phyloP scores from a whole-genome alignment of 1,139 yeast species.

The Hemisphaericaspora xylanilytica region DNA sequence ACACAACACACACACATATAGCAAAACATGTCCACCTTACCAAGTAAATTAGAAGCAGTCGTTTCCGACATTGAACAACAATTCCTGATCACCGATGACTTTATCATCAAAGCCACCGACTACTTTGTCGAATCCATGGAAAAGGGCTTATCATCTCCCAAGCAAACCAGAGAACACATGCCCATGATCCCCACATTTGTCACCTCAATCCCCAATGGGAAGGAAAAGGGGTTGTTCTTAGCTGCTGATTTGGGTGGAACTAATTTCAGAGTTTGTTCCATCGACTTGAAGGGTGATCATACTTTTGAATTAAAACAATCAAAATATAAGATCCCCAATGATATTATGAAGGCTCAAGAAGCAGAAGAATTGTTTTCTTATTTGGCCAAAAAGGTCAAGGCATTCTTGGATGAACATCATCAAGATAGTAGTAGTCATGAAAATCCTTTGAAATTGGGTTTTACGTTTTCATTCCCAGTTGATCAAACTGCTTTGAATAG shows the following conservation, averaged over 20 bases:
- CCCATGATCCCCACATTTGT: slow-evolving; percentile 92
- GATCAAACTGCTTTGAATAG: slow-evolving; percentile 74
- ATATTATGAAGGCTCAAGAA: slow-evolving; percentile 56
- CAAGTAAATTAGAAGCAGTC: slow-evolving; percentile 25
- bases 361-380: slow-evolving; percentile 63
- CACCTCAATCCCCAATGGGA: slow-evolving; percentile 76
- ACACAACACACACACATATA: no score
- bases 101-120: slow-evolving; percentile 58
- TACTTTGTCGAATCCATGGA: slow-evolving; percentile 62
- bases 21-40: no score
- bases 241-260: slow-evolving; percentile 92
- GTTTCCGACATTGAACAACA: slow-evolving; percentile 51
- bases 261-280: slow-evolving; percentile 86
- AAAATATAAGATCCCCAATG: slow-evolving; percentile 71
- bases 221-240: slow-evolving; percentile 69
- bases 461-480: slow-evolving; percentile 91
- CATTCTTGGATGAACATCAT: slow-evolving; percentile 66
- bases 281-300: slow-evolving; percentile 74
- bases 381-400: slow-evolving; percentile 65
- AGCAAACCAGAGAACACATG: slow-evolving; percentile 48
- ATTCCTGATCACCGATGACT: slow-evolving; percentile 53
- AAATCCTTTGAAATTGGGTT: slow-evolving; percentile 64
- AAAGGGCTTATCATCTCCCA: slow-evolving; percentile 47
- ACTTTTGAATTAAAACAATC: slow-evolving; percentile 69
- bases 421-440: slow-evolving; percentile 25